These are phyloP conservation scores for Craspedostauros australis DNA, from an alignment of 108 stramenopile species.

Conservation along the genomic window DNA sequence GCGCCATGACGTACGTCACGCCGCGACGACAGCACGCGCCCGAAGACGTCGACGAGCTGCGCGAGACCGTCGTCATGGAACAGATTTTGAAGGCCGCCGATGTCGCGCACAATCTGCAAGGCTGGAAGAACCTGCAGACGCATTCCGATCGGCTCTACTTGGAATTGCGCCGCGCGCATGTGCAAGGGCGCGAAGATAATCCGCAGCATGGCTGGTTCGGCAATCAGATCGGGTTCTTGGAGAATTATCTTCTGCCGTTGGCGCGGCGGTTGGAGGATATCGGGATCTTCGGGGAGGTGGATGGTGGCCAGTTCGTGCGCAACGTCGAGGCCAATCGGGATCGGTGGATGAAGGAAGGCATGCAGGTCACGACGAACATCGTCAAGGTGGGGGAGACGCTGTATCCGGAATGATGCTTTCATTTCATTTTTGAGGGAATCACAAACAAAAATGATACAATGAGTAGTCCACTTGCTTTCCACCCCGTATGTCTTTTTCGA, in stretches of 20 bases:
- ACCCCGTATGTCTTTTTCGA: too few species aligned
- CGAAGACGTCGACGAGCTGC: conserved; percentile 61
- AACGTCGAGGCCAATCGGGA: conserved; percentile 33
- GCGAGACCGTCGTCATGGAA: conserved; percentile 66
- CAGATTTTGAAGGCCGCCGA: conserved; percentile 62
- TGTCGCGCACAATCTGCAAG: conserved; percentile 67
- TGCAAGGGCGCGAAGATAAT: conserved; percentile 47
- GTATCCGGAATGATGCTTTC: conserved; percentile 33
- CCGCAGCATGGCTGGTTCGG: conserved; percentile 61
- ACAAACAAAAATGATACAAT: too few species aligned
- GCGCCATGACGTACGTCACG: not conserved
- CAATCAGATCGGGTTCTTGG: conserved; percentile 75
- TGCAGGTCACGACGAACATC: conserved; percentile 24
- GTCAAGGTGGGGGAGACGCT: conserved; percentile 18
- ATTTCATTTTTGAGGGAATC: too few species aligned
- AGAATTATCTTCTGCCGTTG: conserved; percentile 64
- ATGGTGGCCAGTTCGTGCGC: conserved; percentile 27
- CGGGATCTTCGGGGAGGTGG: conserved; percentile 52
- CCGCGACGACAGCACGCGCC: too few species aligned
- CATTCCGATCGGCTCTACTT: conserved; percentile 57
- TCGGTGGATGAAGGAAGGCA: conserved; percentile 38
- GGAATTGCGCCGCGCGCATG: conserved; percentile 51
- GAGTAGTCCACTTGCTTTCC: too few species aligned
- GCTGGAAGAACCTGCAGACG: conserved; percentile 58
- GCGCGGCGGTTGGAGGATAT: conserved; percentile 56